Evolutionary conservation across 345 rosid species (phyloP).

Genomic region (Salix purpurea): DNA sequence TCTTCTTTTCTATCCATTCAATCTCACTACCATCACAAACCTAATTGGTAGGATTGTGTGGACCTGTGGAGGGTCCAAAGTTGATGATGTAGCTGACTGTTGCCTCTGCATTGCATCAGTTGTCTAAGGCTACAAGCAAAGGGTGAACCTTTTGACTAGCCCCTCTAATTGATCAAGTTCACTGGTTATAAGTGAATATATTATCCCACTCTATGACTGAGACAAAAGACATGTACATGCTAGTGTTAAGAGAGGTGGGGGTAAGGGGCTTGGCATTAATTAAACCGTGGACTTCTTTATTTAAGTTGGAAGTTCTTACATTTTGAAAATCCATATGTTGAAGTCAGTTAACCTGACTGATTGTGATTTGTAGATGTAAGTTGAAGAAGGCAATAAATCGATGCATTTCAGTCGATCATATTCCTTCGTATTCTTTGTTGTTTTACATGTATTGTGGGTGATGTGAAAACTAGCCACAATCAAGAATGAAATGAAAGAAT

Average conservation of each 20-base stretch:
- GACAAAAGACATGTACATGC: not conserved
- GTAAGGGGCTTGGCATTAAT: not conserved
- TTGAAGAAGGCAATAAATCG: not conserved
- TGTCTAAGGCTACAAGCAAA: not conserved
- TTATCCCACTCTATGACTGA: not conserved
- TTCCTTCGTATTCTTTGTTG: not conserved
- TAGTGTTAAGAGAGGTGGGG: not conserved
- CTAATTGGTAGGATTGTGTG: not conserved
- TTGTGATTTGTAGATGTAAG: not conserved
- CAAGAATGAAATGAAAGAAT: not conserved
- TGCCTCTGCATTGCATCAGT: not conserved
- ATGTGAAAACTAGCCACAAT: not conserved
- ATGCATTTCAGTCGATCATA: not conserved
- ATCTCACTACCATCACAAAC: not conserved
- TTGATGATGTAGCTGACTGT: not conserved
- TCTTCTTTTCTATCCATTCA: not conserved
- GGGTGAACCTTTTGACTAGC: not conserved
- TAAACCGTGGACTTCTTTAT: not conserved
- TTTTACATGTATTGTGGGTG: not conserved
- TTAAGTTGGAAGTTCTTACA: not conserved
- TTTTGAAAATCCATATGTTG: not conserved
- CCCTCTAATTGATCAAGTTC: not conserved
- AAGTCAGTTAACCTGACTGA: not conserved
- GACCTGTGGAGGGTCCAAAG: not conserved
- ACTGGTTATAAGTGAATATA: not conserved